These are phyloP conservation scores for Fomitopsis pulvina DNA, from an alignment of 768 basidiomycete genomes.

Conservation along the genomic window DNA sequence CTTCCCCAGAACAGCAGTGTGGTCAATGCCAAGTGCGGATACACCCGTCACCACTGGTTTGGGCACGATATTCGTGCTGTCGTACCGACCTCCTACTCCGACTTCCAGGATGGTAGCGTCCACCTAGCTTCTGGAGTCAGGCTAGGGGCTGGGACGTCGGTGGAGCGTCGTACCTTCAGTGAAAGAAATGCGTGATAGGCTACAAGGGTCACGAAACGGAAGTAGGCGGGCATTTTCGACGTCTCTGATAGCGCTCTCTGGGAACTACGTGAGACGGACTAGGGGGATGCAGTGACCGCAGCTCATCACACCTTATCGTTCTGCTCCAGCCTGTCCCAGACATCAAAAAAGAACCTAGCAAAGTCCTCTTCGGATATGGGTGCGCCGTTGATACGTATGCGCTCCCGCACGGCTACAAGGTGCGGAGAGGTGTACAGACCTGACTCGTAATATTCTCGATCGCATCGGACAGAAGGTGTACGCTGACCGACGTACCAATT, in stretches of 20 bases:
- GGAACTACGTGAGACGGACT: conserved; percentile 2
- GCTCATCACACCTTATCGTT: conserved; percentile 48
- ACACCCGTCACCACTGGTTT: conserved; percentile 86
- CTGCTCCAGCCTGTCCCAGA: conserved; percentile 78
- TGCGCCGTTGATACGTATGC: conserved; percentile 87
- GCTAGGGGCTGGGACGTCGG: neutral
- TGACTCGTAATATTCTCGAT: conserved; percentile 24
- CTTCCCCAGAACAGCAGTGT: conserved; percentile 80
- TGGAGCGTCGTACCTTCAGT: conserved; percentile 38
- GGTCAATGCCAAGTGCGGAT: conserved; percentile 88
- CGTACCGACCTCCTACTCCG: conserved; percentile 89
- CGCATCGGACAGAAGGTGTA: neutral
- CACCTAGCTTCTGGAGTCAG: conserved; percentile 35
- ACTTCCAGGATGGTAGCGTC: conserved; percentile 94
- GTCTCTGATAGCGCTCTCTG: conserved; percentile 47
- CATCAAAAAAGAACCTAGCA: conserved; percentile 89
- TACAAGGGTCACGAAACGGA: conserved; percentile 87
- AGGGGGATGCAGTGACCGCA: neutral
- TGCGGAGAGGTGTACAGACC: conserved; percentile 97
- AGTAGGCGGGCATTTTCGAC: conserved; percentile 82
- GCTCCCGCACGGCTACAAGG: conserved; percentile 90
- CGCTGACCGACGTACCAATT: conserved; percentile 71
- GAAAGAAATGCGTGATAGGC: conserved; percentile 87
- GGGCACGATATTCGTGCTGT: conserved; percentile 95
- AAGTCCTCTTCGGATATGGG: conserved; percentile 88